Percentiles rank a stretch among this genome's conserved stretches.
phyloP scores from a whole-genome alignment of 257 asterid genomes.

The Rhazya stricta region DNA sequence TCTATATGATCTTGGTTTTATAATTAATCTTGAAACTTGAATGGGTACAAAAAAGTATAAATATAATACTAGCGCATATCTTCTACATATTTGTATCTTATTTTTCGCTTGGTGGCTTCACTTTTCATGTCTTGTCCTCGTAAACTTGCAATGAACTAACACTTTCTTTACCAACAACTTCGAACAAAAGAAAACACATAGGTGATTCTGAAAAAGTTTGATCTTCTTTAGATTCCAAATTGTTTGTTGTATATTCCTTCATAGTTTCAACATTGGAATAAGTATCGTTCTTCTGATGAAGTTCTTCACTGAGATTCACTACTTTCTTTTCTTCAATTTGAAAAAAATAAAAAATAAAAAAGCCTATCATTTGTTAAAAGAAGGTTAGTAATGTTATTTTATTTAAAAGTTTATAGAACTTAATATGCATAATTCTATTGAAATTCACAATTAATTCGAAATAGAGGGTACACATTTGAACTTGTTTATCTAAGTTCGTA shows the following conservation, averaged over 20 bases:
- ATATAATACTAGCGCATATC: too few relatives aligned
- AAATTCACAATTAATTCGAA: too few relatives aligned
- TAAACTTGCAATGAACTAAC: constrained; percentile 7
- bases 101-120: constrained; percentile 7
- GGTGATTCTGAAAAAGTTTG: constrained; percentile 12
- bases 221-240: not conserved
- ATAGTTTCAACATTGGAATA: not conserved
- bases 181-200: constrained; percentile 9
- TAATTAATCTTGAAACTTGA: too few relatives aligned
- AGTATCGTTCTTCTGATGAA: not conserved
- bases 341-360: too few relatives aligned
- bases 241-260: constrained; percentile 10
- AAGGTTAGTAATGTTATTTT: too few relatives aligned
- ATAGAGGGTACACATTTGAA: too few relatives aligned
- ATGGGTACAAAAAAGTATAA: too few relatives aligned
- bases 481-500: too few relatives aligned
- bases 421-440: too few relatives aligned
- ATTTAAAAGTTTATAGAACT: too few relatives aligned
- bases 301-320: not conserved
- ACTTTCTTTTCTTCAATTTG: not conserved
- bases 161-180: constrained; percentile 16
- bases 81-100: constrained; percentile 1
- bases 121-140: constrained; percentile 1
- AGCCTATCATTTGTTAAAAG: not conserved
- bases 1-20: too few relatives aligned